A percentile compares a stretch with the other conserved stretches of the same genome.
Conservation (phyloP, 306 rosid genomes). For the peach (Prunus persica) region DNA sequence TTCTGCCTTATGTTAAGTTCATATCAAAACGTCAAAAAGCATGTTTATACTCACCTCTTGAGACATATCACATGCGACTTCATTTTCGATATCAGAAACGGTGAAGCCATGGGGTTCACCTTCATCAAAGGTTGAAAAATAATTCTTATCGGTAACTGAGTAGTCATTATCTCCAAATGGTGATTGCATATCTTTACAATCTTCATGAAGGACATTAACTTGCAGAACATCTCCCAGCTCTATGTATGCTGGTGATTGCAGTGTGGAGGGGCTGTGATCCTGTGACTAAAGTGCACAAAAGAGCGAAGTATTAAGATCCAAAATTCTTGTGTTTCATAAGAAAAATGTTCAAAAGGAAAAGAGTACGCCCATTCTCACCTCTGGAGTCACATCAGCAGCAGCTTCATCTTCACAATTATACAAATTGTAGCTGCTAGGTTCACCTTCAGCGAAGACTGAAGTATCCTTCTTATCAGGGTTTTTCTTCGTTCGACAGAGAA, state of each 20-base stretch:
- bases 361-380: conserved; percentile 31
- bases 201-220: background rate
- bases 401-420: conserved; percentile 13
- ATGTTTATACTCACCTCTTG: conserved; percentile 2
- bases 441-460: conserved; percentile 20
- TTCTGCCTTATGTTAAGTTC: background rate
- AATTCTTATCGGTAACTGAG: background rate
- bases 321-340: background rate
- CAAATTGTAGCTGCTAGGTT: conserved; percentile 14
- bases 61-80: background rate
- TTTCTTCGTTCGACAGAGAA: conserved; percentile 42
- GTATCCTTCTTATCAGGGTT: conserved; percentile 22
- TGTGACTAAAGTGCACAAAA: background rate
- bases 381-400: background rate
- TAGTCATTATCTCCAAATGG: background rate
- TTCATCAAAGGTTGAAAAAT: conserved; percentile 3
- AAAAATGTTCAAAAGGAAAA: background rate
- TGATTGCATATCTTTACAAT: background rate
- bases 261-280: background rate
- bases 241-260: background rate
- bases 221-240: conserved; percentile 17
- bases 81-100: too few relatives aligned
- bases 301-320: background rate
- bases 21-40: background rate
- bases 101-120: too few relatives aligned